These are phyloP conservation scores for Ustilaginoidea virens DNA, from an alignment of 2,329 filamentous ascomycete genomes.

Conservation along the genomic window DNA sequence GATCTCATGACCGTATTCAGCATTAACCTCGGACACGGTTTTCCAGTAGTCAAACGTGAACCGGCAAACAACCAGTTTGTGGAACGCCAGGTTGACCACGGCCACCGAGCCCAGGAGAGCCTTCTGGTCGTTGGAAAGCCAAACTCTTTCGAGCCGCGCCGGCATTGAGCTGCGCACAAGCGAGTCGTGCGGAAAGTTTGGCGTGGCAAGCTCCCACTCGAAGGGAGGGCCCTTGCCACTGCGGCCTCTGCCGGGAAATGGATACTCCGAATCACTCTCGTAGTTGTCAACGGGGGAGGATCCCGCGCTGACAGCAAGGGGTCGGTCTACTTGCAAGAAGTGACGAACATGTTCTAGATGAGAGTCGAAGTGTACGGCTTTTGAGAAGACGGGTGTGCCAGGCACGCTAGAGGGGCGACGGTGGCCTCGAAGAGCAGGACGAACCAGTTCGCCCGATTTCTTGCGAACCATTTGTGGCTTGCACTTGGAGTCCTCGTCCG, in stretches of 20 bases:
- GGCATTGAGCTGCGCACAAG: slow-evolving; percentile 44
- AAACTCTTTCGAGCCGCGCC: slow-evolving; percentile 73
- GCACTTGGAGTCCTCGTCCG: slow-evolving; percentile 38
- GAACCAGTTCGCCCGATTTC: slow-evolving; percentile 93
- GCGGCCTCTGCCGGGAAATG: slow-evolving; percentile 43
- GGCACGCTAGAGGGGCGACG: slow-evolving; percentile 91
- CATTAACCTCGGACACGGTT: slow-evolving; percentile 84
- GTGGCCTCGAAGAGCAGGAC: slow-evolving; percentile 69
- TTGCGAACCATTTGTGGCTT: slow-evolving; percentile 94
- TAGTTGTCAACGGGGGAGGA: slow-evolving; percentile 83
- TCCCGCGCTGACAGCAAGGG: slow-evolving; percentile 87
- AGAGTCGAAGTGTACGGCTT: slow-evolving; percentile 96
- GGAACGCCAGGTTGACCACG: slow-evolving; percentile 78
- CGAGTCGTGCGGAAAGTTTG: slow-evolving; percentile 57
- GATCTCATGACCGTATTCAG: slow-evolving; percentile 75
- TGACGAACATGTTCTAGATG: slow-evolving; percentile 92
- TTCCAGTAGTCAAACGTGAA: slow-evolving; percentile 99
- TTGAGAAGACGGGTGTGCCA: slow-evolving; percentile 87
- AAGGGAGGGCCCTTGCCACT: slow-evolving; percentile 33
- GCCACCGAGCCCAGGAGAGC: slow-evolving; percentile 69
- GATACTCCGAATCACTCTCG: slow-evolving; percentile 79
- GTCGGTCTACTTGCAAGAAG: slow-evolving; percentile 85
- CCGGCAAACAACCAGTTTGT: slow-evolving; percentile 76
- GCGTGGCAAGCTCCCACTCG: slow-evolving; percentile 77
- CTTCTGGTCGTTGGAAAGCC: slow-evolving; percentile 78